Conservation (phyloP, 2,329 filamentous ascomycete species). For the Emergomyces orientalis region DNA sequence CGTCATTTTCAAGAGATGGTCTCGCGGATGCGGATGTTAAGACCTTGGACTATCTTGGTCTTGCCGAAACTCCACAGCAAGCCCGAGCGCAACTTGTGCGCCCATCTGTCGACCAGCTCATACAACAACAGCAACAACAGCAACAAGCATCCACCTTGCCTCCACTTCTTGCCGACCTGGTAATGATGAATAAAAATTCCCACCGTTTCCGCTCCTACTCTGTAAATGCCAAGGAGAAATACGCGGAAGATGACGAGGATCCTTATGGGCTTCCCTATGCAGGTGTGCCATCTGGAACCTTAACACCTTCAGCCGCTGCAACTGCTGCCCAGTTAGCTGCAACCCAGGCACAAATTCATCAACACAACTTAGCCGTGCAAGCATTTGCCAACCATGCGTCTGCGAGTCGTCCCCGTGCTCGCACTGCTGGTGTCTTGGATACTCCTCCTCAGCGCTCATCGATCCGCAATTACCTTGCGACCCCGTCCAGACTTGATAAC, state of each 20-base stretch:
- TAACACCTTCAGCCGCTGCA: constrained; percentile 50
- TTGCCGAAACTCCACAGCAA: constrained; percentile 86
- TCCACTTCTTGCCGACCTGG: constrained; percentile 65
- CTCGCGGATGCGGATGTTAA: constrained; percentile 79
- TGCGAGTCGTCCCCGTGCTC: constrained; percentile 71
- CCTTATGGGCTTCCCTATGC: constrained; percentile 56
- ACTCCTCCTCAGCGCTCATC: constrained; percentile 56
- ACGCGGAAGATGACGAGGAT: constrained; percentile 79
- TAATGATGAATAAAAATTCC: constrained; percentile 64
- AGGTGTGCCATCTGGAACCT: constrained; percentile 47
- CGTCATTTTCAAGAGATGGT: constrained; percentile 76
- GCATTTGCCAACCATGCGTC: constrained; percentile 80
- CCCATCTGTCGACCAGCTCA: constrained; percentile 45
- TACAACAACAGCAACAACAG: constrained; percentile 46
- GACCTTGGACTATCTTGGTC: constrained; percentile 88
- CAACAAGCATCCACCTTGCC: constrained; percentile 40
- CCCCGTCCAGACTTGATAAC: constrained; percentile 65
- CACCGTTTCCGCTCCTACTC: constrained; percentile 95
- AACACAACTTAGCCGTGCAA: constrained; percentile 88
- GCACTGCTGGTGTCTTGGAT: constrained; percentile 86
- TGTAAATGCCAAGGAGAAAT: constrained; percentile 96
- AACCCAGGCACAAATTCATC: constrained; percentile 63
- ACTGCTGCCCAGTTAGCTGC: constrained; percentile 50
- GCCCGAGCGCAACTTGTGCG: constrained; percentile 60
- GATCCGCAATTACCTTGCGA: constrained; percentile 66